These are phyloP conservation scores for Teratosphaeria destructans DNA, from an alignment of 2,329 filamentous ascomycete species.

Conservation along the genomic window DNA sequence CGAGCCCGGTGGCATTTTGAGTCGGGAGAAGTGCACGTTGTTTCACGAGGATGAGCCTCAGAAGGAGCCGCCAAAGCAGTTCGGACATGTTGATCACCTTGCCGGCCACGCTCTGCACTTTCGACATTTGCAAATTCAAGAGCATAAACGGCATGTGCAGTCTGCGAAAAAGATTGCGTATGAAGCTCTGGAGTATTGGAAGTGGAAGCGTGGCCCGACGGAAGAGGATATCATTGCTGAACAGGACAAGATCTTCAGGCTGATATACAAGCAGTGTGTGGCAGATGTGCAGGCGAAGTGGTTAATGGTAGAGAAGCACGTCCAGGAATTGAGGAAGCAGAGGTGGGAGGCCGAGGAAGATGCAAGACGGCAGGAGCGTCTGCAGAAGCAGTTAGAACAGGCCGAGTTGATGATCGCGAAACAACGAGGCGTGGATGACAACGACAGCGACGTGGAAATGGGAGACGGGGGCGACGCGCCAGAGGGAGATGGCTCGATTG, in stretches of 20 bases:
- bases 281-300: constrained; percentile 53
- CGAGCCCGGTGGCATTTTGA: constrained; percentile 65
- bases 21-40: constrained; percentile 47
- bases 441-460: constrained; percentile 26
- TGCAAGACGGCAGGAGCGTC: constrained; percentile 61
- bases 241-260: constrained; percentile 54
- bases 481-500: constrained; percentile 4
- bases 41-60: constrained; percentile 43
- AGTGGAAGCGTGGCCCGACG: constrained; percentile 61
- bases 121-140: constrained; percentile 64
- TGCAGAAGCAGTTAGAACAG: constrained; percentile 42
- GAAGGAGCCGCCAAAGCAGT: constrained; percentile 67
- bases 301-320: constrained; percentile 47
- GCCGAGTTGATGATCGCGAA: constrained; percentile 22
- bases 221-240: constrained; percentile 75
- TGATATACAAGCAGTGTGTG: constrained; percentile 60
- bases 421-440: constrained; percentile 20
- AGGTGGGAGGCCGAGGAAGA: constrained; percentile 54
- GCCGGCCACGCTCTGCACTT: constrained; percentile 52
- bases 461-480: constrained; percentile 17
- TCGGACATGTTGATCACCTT: constrained; percentile 79
- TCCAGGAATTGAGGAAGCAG: constrained; percentile 45
- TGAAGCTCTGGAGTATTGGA: constrained; percentile 67
- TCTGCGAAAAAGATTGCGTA: constrained; percentile 70
- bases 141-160: constrained; percentile 67